Evolutionary conservation across 805 yeast genomes (phyloP), one percentile per base, ranked within the genome.

Genomic region (Scheffersomyces coipomensis): DNA sequence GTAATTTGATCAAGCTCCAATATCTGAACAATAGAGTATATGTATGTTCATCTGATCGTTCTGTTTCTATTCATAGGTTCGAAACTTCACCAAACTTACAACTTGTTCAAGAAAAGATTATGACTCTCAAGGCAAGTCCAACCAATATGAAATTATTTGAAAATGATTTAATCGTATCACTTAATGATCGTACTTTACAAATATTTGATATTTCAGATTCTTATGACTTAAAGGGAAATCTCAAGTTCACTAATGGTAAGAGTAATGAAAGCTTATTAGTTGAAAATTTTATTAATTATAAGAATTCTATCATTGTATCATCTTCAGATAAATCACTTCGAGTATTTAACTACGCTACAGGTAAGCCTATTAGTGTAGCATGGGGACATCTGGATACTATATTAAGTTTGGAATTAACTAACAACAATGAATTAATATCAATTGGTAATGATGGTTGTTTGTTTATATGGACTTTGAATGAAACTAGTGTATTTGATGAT

Each of bases 1-100:
- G 79, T 0, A 79, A 75, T 49, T 54, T 81, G 10, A 37, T 70
- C 8, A 66, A 68, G 22, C 49, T 78, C 1, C 40, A 55, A 2
- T 62, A 58, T 32, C 34, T 47, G 3, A 58, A 61, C 12, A 46
- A 51, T 4, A 51, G 58, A 38, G 50, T 82, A 3, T 69, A 67
- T 39, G 79, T 78, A 1, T 73, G 82, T 33, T 81, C 88, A 0
- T 68, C 81, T 1, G 88, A 83, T 55, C 60, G 88, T 43, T 75
- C 83, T 0, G 53, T 83, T 0, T 73, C 85, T 0, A 55, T 81
- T 4, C 85, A 81, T 55, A 63, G 57, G 33, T 50, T 73, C 19
- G 57, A 48, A 2, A 56, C 51, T 12, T 56, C 48, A 16, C 2
- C 40, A 12, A 19, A 39, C 24, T 36, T 39, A 38, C 17, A 45